These are phyloP conservation scores for Chalaropsis thielavioides DNA, from an alignment of 2,329 filamentous ascomycete genomes.

Conservation along the genomic window DNA sequence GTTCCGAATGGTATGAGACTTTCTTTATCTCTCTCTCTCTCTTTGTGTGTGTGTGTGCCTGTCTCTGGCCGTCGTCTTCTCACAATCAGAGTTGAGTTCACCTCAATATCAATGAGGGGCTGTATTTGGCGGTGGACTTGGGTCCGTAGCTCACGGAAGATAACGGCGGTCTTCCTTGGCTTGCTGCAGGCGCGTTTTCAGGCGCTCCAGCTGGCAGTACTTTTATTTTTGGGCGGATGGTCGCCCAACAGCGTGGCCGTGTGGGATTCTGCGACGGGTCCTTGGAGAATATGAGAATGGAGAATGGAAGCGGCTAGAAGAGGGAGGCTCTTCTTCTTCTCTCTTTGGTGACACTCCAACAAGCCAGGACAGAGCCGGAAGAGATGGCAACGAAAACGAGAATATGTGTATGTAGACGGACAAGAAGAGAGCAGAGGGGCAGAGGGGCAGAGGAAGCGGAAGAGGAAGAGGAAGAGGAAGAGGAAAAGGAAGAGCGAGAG, in stretches of 20 bases:
- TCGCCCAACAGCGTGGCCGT: neutral
- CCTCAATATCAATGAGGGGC: neutral
- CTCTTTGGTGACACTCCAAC: neutral
- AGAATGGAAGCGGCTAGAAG: neutral
- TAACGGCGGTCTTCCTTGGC: neutral
- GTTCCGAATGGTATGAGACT: neutral
- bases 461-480: neutral
- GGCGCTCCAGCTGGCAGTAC: neutral
- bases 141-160: constrained; percentile 4
- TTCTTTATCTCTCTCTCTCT: neutral
- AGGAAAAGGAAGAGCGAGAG: neutral
- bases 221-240: neutral
- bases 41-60: neutral
- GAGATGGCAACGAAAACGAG: no score
- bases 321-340: neutral
- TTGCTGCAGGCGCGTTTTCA: constrained; percentile 2
- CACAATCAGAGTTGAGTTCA: neutral
- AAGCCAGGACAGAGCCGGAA: neutral
- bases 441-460: no score
- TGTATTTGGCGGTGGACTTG: constrained; percentile 4
- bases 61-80: neutral
- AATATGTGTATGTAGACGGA: neutral
- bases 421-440: neutral
- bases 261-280: neutral
- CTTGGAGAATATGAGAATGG: neutral